Percentiles rank a stretch among this genome's conserved stretches.
Evolutionary conservation across 257 asterid species (phyloP).

Genomic region (Solanum commersonii): DNA sequence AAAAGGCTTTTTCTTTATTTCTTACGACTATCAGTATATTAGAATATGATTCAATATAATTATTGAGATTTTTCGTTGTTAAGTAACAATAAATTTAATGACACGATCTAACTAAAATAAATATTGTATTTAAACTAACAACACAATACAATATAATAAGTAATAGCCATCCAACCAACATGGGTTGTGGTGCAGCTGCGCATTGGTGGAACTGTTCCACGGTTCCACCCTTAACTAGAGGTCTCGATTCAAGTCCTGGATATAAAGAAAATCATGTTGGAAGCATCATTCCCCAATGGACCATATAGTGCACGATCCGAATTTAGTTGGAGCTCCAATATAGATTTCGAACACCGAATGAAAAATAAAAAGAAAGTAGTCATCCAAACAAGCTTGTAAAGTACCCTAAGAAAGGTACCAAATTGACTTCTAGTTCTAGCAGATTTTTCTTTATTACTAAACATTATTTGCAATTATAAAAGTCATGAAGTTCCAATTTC

Average conservation of each 20-base stretch:
- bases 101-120: no score
- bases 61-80: background rate
- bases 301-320: fast-evolving
- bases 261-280: background rate
- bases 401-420: background rate
- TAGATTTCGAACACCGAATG: fast-evolving
- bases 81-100: no score
- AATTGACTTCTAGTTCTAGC: background rate
- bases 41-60: no score
- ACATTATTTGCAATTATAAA: background rate
- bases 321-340: fast-evolving
- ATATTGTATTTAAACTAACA: no score
- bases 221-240: background rate
- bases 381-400: background rate
- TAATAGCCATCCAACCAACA: background rate
- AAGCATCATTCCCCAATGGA: background rate
- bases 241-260: background rate
- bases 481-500: background rate
- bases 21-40: no score
- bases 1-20: no score
- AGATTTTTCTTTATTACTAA: background rate
- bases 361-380: fast-evolving
- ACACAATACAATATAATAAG: no score
- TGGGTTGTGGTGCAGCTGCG: background rate
- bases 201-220: no score